Conservation (phyloP, 768 basidiomycete genomes). For the Mrakia frigida region DNA sequence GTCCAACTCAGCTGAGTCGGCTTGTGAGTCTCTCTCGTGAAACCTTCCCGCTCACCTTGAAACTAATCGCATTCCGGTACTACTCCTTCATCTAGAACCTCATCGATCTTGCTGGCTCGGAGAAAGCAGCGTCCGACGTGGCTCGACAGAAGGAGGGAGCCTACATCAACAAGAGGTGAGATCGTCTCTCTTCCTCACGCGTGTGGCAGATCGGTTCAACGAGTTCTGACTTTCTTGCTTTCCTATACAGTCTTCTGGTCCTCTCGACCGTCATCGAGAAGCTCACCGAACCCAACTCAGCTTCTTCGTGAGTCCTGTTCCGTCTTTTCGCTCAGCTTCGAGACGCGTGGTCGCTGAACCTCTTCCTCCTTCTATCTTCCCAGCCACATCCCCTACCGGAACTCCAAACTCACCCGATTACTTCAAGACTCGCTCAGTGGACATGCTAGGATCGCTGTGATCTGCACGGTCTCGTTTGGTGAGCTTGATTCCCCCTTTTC, state of each 20-base stretch:
- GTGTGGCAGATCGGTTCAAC: too few species aligned
- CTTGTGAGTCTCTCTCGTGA: not conserved
- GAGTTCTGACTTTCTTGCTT: too few species aligned
- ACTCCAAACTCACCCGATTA: slow-evolving; percentile 45
- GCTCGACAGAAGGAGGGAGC: slow-evolving; percentile 44
- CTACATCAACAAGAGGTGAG: slow-evolving; percentile 45
- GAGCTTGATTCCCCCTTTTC: not conserved
- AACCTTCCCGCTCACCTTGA: not conserved
- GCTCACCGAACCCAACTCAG: too few species aligned
- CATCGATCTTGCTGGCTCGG: slow-evolving; percentile 45
- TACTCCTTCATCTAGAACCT: slow-evolving; percentile 28
- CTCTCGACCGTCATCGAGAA: too few species aligned
- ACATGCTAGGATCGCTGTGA: slow-evolving; percentile 45
- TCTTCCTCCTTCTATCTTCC: not conserved
- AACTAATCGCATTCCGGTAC: not conserved
- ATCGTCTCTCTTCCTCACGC: not conserved
- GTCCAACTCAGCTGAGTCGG: not conserved
- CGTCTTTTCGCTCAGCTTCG: too few species aligned
- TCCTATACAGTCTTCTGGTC: too few species aligned
- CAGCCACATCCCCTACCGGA: slow-evolving; percentile 44
- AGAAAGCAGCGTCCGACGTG: slow-evolving; percentile 44
- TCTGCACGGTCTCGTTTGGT: slow-evolving; percentile 40
- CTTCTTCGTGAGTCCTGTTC: too few species aligned
- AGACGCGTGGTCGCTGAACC: too few species aligned
- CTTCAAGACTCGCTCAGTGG: slow-evolving; percentile 45